Conservation (phyloP, 2,329 filamentous ascomycete species). For the Pseudogymnoascus sp. region DNA sequence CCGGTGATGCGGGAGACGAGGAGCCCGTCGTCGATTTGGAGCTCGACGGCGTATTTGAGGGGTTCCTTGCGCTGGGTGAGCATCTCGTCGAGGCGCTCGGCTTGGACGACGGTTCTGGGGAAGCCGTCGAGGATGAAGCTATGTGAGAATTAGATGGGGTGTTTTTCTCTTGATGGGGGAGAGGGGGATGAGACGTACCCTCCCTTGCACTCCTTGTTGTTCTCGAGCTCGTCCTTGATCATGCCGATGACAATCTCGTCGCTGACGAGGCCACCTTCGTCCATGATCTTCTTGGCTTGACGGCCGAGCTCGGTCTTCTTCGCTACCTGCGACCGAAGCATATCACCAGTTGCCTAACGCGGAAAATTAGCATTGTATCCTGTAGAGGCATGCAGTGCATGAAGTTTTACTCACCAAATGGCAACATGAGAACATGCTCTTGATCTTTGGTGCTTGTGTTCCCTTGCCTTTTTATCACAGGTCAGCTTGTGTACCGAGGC, state of each 20-base stretch:
- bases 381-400: background rate
- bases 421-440: conserved; percentile 95
- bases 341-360: conserved; percentile 85
- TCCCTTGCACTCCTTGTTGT: conserved; percentile 91
- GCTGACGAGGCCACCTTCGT: conserved; percentile 91
- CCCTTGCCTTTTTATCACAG: conserved; percentile 67
- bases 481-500: background rate
- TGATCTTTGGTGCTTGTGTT: conserved; percentile 95
- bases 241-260: conserved; percentile 99
- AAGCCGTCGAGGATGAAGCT: conserved; percentile 99
- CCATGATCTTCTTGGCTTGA: conserved; percentile 99
- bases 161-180: background rate
- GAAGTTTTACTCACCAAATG: conserved; percentile 63
- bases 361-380: conserved; percentile 19
- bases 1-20: conserved; percentile 95
- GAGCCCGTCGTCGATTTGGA: conserved; percentile 90
- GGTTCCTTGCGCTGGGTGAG: conserved; percentile 67
- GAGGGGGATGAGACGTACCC: conserved; percentile 52
- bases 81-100: conserved; percentile 91
- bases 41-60: conserved; percentile 90
- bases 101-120: conserved; percentile 91
- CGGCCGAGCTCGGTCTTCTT: conserved; percentile 92
- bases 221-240: conserved; percentile 95
- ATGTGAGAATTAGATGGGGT: conserved; percentile 16
- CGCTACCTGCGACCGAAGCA: conserved; percentile 95